phyloP scores from a whole-genome alignment of 164 flowering plant genomes.

The Nymphaea colorata region DNA sequence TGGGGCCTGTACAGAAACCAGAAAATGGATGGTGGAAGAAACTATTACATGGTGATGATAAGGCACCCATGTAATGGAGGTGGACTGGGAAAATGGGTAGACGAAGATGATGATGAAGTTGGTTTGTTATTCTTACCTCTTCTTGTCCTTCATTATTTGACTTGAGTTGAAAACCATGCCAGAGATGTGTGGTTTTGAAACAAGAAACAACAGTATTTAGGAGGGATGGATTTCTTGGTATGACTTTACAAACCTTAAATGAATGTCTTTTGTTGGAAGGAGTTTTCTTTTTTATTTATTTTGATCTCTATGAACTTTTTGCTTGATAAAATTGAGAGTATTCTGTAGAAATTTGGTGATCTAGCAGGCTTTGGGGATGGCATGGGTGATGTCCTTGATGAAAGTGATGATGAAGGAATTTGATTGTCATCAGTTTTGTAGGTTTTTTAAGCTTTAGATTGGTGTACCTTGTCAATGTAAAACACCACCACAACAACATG shows the following conservation, averaged over 20 bases:
- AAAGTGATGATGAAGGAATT: slow-evolving; percentile 73
- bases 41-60: background rate
- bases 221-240: slow-evolving; percentile 94
- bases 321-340: background rate
- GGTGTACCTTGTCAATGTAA: background rate
- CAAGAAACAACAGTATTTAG: slow-evolving; percentile 39
- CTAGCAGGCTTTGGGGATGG: background rate
- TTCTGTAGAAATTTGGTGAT: slow-evolving; percentile 44
- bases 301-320: background rate
- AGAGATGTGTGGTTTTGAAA: background rate
- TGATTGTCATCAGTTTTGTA: background rate
- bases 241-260: slow-evolving; percentile 3
- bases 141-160: background rate
- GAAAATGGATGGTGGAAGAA: background rate
- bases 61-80: background rate
- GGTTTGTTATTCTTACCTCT: background rate
- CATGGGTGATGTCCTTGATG: slow-evolving; percentile 38
- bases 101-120: background rate
- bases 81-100: background rate
- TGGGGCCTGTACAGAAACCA: background rate
- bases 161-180: background rate
- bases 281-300: background rate
- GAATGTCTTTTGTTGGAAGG: background rate
- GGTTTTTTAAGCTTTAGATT: too few species aligned
- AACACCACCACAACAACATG: background rate